phyloP scores from a whole-genome alignment of 257 asterid genomes.

The Rubia yunnanensis region DNA sequence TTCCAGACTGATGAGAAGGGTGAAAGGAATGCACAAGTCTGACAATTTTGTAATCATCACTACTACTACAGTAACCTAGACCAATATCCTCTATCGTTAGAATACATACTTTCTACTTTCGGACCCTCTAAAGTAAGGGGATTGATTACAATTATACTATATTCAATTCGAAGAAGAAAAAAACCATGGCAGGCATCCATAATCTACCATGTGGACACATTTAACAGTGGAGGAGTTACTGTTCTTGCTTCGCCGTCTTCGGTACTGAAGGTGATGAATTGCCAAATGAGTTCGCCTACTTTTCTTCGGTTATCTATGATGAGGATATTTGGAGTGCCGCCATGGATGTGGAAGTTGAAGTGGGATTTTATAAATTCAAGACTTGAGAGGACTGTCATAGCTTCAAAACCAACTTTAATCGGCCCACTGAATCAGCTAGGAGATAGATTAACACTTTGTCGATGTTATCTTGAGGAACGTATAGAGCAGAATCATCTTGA shows the following conservation, averaged over 20 bases:
- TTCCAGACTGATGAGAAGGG: constrained; percentile 18
- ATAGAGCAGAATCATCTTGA: too few species aligned
- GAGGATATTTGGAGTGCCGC: too few species aligned
- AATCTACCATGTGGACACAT: constrained; percentile 1
- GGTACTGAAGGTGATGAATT: constrained; percentile 11
- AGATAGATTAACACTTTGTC: too few species aligned
- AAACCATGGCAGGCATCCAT: constrained; percentile 26
- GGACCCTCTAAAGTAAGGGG: constrained; percentile 26
- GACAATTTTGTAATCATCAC: constrained; percentile 38
- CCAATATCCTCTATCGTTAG: too few species aligned
- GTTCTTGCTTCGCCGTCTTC: neutral
- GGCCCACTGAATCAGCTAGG: too few species aligned
- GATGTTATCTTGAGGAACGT: too few species aligned
- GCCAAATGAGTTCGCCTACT: too few species aligned
- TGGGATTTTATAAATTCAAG: neutral
- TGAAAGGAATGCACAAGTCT: constrained; percentile 20
- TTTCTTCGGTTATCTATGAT: too few species aligned
- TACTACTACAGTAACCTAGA: constrained; percentile 31
- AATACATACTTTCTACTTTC: too few species aligned
- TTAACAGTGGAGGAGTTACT: neutral
- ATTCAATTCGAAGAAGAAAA: constrained; percentile 12
- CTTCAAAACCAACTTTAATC: too few species aligned
- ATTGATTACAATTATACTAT: constrained; percentile 17
- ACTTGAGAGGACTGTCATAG: too few species aligned
- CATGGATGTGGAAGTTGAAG: constrained; percentile 7